These are phyloP conservation scores for Grigorovia yakushimaensis DNA, from an alignment of 805 yeast genomes.

Conservation along the genomic window DNA sequence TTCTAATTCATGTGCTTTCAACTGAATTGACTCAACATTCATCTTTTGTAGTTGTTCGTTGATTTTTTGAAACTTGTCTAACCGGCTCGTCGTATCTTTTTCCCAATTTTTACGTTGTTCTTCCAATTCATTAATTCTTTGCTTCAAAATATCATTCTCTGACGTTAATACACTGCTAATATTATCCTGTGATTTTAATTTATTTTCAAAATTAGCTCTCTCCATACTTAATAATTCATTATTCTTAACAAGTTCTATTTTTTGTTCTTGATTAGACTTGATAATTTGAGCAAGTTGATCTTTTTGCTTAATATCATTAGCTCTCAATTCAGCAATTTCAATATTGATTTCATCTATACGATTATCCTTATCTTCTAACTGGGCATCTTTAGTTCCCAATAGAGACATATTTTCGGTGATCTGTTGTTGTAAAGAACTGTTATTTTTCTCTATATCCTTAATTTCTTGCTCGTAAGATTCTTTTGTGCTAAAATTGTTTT, in stretches of 20 bases:
- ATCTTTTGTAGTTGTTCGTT: conserved; percentile 26
- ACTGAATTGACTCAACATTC: conserved; percentile 22
- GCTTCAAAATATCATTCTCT: conserved; percentile 22
- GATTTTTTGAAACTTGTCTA: conserved; percentile 13
- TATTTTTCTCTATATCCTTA: conserved; percentile 12
- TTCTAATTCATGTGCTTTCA: conserved; percentile 22
- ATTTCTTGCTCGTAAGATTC: conserved; percentile 14
- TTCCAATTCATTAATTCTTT: conserved; percentile 14
- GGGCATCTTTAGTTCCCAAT: conserved; percentile 21
- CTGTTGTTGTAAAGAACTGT: conserved; percentile 16
- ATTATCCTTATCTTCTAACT: conserved; percentile 13
- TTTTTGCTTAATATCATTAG: conserved; percentile 8
- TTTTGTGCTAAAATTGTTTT: conserved; percentile 5
- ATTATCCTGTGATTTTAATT: conserved; percentile 30
- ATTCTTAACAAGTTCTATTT: conserved; percentile 2
- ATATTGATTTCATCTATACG: conserved; percentile 7
- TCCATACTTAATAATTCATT: conserved; percentile 11
- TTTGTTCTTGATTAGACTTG: neutral
- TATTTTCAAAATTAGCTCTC: conserved; percentile 26
- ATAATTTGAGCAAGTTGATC: conserved; percentile 1
- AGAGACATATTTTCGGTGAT: conserved; percentile 17
- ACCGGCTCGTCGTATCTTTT: conserved; percentile 10
- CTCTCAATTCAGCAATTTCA: conserved; percentile 6
- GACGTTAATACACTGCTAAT: conserved; percentile 24
- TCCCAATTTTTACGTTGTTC: conserved; percentile 11